A percentile compares a stretch with the other conserved stretches of the same genome.
These are phyloP conservation scores for Bimuria novae-zelandiae DNA, from an alignment of 2,329 filamentous ascomycete genomes.

Conservation along the genomic window DNA sequence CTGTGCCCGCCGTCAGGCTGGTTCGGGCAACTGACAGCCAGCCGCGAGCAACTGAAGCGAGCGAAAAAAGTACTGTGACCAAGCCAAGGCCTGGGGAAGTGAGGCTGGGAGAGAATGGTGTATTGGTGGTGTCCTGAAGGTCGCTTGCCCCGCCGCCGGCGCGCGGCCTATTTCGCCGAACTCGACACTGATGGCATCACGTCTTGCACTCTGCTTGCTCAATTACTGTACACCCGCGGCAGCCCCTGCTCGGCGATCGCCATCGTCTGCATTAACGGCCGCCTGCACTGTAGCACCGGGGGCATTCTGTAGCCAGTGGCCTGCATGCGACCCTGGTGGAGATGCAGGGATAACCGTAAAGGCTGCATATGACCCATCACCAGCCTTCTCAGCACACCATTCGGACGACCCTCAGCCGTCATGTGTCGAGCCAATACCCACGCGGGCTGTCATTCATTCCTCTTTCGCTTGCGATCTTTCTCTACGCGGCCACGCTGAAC, in stretches of 20 bases:
- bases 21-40: slow-evolving; percentile 26
- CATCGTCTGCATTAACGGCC: slow-evolving; percentile 39
- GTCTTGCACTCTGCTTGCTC: slow-evolving; percentile 19
- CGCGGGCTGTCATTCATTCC: slow-evolving; percentile 38
- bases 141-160: slow-evolving; percentile 3
- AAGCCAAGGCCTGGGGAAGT: slow-evolving; percentile 27
- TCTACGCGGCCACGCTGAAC: slow-evolving; percentile 35
- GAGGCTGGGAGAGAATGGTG: slow-evolving; percentile 27
- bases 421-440: slow-evolving; percentile 32
- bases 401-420: slow-evolving; percentile 25
- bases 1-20: slow-evolving; percentile 14
- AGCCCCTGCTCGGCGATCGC: slow-evolving; percentile 30
- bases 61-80: slow-evolving; percentile 22
- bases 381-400: slow-evolving; percentile 32
- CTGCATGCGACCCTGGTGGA: slow-evolving; percentile 22
- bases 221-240: slow-evolving; percentile 20
- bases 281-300: slow-evolving; percentile 27
- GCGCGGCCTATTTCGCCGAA: slow-evolving; percentile 1
- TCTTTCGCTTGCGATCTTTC: slow-evolving; percentile 35
- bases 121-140: slow-evolving; percentile 11
- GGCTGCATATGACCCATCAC: slow-evolving; percentile 34
- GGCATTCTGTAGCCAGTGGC: slow-evolving; percentile 30
- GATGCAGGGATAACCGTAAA: slow-evolving; percentile 25
- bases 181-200: background rate
- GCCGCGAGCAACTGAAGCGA: slow-evolving; percentile 24